Percentiles rank a stretch among this genome's conserved stretches.
These are phyloP conservation scores for Leishmania amazonensis DNA, from an alignment of 208 protist species.

Conservation along the genomic window DNA sequence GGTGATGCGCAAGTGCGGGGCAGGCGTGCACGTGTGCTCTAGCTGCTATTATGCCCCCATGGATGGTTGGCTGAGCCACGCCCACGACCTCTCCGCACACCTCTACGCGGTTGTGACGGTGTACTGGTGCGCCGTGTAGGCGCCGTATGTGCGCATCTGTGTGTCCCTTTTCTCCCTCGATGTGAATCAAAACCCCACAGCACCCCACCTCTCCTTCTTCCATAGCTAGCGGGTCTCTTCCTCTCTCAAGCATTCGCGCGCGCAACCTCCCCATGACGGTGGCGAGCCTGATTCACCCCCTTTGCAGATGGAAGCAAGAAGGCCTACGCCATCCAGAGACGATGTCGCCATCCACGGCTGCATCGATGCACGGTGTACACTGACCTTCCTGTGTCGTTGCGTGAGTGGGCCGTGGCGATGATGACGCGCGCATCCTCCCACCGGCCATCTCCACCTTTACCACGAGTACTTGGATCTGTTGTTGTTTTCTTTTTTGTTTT, in stretches of 20 bases:
- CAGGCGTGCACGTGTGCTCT: slow-evolving; percentile 84
- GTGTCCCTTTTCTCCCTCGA: not conserved
- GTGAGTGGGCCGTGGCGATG: not conserved
- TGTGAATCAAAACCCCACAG: not conserved
- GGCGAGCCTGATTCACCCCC: not conserved
- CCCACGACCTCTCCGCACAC: slow-evolving; percentile 84
- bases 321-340: not conserved
- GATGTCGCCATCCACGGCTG: not conserved
- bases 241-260: not conserved
- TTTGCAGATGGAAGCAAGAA: not conserved
- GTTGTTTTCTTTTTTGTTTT: not conserved
- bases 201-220: not conserved
- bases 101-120: slow-evolving; percentile 85
- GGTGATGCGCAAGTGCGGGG: slow-evolving; percentile 85
- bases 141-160: not conserved
- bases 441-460: not conserved
- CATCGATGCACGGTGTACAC: not conserved
- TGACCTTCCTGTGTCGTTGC: not conserved
- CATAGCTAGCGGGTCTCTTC: not conserved
- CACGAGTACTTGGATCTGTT: not conserved
- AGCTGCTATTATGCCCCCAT: slow-evolving; percentile 79
- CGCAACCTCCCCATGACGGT: not conserved
- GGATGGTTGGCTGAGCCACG: slow-evolving; percentile 86
- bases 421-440: not conserved
- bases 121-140: slow-evolving; percentile 84